Evolutionary conservation across 768 basidiomycete genomes (phyloP).

Genomic region (Tricholomella constricta): DNA sequence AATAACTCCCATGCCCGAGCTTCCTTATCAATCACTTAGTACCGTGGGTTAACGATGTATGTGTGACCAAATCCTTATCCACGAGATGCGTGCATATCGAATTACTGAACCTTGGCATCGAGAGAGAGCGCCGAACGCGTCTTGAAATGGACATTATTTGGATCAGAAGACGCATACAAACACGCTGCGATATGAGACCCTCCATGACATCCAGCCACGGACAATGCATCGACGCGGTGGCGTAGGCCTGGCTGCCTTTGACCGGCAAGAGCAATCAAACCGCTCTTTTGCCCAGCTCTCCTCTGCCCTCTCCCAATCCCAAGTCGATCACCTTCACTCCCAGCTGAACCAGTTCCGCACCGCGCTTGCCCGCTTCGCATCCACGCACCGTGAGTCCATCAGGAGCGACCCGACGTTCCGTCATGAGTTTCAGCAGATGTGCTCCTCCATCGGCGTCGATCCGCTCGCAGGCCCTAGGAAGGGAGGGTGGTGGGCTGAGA

Average conservation of each 20-base stretch:
- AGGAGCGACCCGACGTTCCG: constrained; percentile 83
- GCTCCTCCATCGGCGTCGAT: constrained; percentile 91
- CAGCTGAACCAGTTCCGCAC: constrained; percentile 86
- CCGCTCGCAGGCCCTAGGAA: constrained; percentile 85
- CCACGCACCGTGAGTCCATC: constrained; percentile 83
- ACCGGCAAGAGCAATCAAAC: constrained; percentile 81
- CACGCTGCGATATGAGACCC: neutral
- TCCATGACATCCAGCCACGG: neutral
- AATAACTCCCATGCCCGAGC: too few relatives aligned
- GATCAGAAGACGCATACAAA: too few relatives aligned
- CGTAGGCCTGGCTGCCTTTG: constrained; percentile 86
- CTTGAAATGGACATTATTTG: neutral
- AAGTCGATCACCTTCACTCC: constrained; percentile 75
- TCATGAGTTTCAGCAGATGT: constrained; percentile 95
- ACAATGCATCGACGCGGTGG: constrained; percentile 76
- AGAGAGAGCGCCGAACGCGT: neutral
- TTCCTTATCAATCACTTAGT: too few relatives aligned
- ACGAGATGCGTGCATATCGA: too few relatives aligned
- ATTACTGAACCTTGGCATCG: too few relatives aligned
- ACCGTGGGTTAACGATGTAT: too few relatives aligned
- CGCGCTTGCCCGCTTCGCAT: constrained; percentile 77
- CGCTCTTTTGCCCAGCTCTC: constrained; percentile 84
- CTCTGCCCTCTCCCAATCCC: constrained; percentile 69
- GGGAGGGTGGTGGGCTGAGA: constrained; percentile 91
- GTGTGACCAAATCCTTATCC: too few relatives aligned